Percentiles rank a stretch among this genome's conserved stretches.
Conservation (phyloP, 129 eudicot species). For the Flaveria brownii region DNA sequence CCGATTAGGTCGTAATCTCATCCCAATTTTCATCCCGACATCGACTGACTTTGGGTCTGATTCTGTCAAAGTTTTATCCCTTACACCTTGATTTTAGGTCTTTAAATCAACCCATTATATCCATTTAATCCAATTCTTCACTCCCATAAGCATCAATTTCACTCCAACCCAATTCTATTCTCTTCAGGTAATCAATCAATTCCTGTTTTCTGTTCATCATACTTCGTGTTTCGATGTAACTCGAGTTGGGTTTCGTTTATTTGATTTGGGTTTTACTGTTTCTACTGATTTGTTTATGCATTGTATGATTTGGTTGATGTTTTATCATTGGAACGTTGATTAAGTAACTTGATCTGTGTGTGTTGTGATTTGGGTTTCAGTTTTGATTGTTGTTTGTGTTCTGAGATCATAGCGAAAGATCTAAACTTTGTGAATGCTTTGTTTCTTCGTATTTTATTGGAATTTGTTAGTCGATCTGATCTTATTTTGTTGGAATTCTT, state of each 20-base stretch:
- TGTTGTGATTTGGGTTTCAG: neutral
- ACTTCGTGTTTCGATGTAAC: neutral
- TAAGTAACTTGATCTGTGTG: conserved; percentile 5
- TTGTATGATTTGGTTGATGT: conserved; percentile 7
- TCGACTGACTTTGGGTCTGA: conserved; percentile 37
- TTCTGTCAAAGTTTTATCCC: conserved; percentile 40
- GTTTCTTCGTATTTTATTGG: neutral
- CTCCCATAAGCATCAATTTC: conserved; percentile 5
- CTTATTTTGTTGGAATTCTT: neutral
- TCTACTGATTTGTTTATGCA: neutral
- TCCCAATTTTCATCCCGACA: conserved; percentile 26
- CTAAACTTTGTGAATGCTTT: neutral
- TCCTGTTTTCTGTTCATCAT: conserved; percentile 18
- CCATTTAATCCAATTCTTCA: conserved; percentile 13
- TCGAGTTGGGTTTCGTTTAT: neutral
- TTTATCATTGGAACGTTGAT: neutral
- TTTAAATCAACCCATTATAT: conserved; percentile 24
- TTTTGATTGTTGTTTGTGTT: conserved; percentile 9
- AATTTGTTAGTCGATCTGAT: conserved; percentile 18
- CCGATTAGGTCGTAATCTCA: conserved; percentile 22
- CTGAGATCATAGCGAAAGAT: conserved; percentile 14
- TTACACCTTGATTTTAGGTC: conserved; percentile 29
- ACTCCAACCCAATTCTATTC: conserved; percentile 3
- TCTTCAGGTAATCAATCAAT: conserved; percentile 23
- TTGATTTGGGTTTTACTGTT: neutral